Evolutionary conservation across 2,329 filamentous ascomycete species (phyloP), one percentile per base, ranked within the genome.

Genomic region (Calonectria fujianensis): DNA sequence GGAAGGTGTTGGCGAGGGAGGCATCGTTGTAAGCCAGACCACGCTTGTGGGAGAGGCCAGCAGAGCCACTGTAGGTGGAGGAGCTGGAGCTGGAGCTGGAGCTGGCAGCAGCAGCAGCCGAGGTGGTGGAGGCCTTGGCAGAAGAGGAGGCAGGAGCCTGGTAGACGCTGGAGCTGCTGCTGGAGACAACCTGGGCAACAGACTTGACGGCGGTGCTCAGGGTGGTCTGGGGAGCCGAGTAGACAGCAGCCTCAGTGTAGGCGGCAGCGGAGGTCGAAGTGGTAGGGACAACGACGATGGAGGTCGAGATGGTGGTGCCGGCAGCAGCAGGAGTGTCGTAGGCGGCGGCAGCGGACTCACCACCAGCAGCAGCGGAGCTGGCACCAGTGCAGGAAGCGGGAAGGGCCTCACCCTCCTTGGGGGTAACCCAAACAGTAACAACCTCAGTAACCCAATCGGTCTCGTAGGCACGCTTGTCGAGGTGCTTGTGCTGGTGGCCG

Each of bases 1-100:
- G 83, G 83, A 94, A 92, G 76, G 84, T 80, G 70, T 86, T 84
- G 82, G 90, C 88, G 45, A 93, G 86, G 35, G 78, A 79, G 70
- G 88, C 88, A 39, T 91, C 86, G 84, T 94, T 94, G 90, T 93
- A 95, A 66, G 91, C 91, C 65, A 94, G 84, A 84, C 93, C 93
- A 82, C 93, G 92, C 91, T 94, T 93, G 71, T 59, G 31, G 80
- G 80, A 77, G 73, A 84, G 79, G 35, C 76, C 76, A 59, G 67
- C 27, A 20, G 79, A 80, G 39, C 75, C 65, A 4, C 66, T 68
- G 39, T 64, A 73, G 35, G 70, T 64, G 18, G 66, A 67, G 6
- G 37, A 24, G 24, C 24, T 20, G n/a, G 69, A 70, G 18, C 24
- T 20, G n/a, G 69, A 70, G 18, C 31, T n/a, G 41, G 64, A 32